A percentile compares a stretch with the other conserved stretches of the same genome.
Conservation (phyloP, 208 protist genomes). For the Crithidia sp. region DNA sequence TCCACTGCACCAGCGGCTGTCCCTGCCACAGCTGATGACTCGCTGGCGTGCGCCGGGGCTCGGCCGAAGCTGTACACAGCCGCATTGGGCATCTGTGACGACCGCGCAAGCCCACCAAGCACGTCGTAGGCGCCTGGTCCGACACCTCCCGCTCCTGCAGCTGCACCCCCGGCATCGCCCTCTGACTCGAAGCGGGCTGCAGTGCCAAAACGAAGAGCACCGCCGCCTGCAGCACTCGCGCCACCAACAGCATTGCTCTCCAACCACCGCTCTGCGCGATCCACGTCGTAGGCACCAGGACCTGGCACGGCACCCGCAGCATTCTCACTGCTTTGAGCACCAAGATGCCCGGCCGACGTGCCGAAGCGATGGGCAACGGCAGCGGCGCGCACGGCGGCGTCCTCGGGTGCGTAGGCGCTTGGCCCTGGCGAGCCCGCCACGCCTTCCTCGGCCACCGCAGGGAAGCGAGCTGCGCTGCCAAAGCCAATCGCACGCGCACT, state of each 20-base stretch:
- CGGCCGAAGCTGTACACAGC: conserved; percentile 29
- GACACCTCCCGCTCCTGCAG: conserved; percentile 10
- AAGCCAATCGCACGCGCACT: conserved; percentile 13
- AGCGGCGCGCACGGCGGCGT: conserved; percentile 8
- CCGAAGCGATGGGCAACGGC: conserved; percentile 22
- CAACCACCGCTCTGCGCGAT: conserved; percentile 3
- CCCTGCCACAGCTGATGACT: background rate
- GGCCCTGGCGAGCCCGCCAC: conserved; percentile 12
- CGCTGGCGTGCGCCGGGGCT: conserved; percentile 1
- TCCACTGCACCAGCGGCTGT: background rate
- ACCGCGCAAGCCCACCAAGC: conserved; percentile 2
- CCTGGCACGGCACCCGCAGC: conserved; percentile 27
- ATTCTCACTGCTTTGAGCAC: background rate
- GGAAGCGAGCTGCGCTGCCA: conserved; percentile 21
- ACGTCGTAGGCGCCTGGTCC: conserved; percentile 65
- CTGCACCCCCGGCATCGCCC: background rate
- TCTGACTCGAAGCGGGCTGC: background rate
- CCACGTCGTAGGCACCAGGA: conserved; percentile 60
- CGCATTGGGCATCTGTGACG: conserved; percentile 14
- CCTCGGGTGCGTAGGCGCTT: conserved; percentile 22
- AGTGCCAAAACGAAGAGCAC: conserved; percentile 8
- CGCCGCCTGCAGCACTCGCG: background rate
- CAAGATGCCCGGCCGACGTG: conserved; percentile 10
- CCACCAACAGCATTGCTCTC: background rate
- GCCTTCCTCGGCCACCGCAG: background rate